phyloP scores from a whole-genome alignment of 176 grass and related monocot species.

The Triticum monococcum region DNA sequence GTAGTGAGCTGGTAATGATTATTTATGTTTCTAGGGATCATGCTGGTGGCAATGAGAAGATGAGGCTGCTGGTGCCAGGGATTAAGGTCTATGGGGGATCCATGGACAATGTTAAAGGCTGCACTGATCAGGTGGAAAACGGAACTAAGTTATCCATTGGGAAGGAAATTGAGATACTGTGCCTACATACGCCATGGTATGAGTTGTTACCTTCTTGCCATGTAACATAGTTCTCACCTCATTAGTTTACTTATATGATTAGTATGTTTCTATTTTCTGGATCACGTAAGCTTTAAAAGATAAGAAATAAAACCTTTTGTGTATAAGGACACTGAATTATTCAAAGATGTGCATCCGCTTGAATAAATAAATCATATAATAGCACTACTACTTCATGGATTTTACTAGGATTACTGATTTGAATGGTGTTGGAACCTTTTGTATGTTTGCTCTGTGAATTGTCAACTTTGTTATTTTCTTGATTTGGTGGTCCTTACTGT shows the following conservation, averaged over 20 bases:
- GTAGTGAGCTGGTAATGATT: neutral
- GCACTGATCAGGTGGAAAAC: constrained; percentile 81
- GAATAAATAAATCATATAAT: neutral
- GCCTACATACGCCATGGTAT: constrained; percentile 92
- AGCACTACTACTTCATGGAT: neutral
- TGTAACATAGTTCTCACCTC: neutral
- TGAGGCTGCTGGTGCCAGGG: constrained; percentile 54
- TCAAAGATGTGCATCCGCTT: neutral
- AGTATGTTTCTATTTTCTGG: neutral
- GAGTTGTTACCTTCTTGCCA: neutral
- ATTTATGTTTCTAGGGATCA: constrained; percentile 67
- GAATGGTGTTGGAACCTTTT: neutral
- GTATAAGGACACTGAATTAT: neutral
- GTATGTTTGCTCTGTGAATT: constrained; percentile 8
- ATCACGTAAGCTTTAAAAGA: neutral
- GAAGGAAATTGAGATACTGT: constrained; percentile 69
- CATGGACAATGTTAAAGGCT: constrained; percentile 79
- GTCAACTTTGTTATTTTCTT: neutral
- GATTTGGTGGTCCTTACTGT: constrained; percentile 7
- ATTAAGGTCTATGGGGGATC: constrained; percentile 94
- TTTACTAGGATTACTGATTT: neutral
- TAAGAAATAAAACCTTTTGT: neutral
- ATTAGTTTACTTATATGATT: neutral
- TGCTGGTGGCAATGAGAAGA: constrained; percentile 94
- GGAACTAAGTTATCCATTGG: constrained; percentile 77